These are phyloP conservation scores for Geotrichum histeridarum DNA, from an alignment of 1,139 yeast genomes.

Conservation along the genomic window DNA sequence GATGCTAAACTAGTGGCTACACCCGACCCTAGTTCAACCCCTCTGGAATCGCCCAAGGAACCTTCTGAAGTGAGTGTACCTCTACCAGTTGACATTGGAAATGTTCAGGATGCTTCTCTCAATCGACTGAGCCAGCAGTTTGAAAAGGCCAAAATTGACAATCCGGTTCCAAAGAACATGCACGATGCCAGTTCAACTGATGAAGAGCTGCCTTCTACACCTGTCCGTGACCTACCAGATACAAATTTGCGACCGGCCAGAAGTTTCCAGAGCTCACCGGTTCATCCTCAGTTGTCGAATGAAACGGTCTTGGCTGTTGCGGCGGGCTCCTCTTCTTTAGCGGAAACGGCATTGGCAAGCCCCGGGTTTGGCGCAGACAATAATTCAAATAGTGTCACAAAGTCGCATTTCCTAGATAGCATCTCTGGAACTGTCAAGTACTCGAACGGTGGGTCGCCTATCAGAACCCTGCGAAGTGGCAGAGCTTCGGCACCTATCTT, in stretches of 20 bases:
- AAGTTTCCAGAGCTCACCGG: constrained; percentile 23
- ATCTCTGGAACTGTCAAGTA: background rate
- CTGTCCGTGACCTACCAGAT: background rate
- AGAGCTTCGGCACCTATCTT: constrained; percentile 6
- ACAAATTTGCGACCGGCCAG: constrained; percentile 12
- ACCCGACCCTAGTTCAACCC: too few relatives aligned
- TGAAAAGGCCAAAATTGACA: background rate
- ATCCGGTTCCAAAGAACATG: background rate
- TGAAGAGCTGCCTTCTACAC: background rate
- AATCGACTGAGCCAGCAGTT: background rate
- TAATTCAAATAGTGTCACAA: constrained; percentile 1
- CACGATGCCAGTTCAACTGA: background rate
- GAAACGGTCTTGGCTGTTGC: constrained; percentile 26
- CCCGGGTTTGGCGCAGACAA: background rate
- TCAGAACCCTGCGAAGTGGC: background rate
- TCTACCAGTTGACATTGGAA: too few relatives aligned
- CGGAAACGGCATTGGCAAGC: constrained; percentile 1
- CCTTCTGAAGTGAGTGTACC: too few relatives aligned
- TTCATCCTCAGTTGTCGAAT: constrained; percentile 29
- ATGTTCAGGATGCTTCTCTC: background rate
- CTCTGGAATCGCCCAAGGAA: too few relatives aligned
- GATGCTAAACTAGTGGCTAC: too few relatives aligned
- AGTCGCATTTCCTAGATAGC: constrained; percentile 16
- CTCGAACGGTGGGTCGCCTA: background rate
- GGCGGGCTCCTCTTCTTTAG: constrained; percentile 6